phyloP scores from a whole-genome alignment of 495 filamentous ascomycete genomes.

The Xylaria telfairii region DNA sequence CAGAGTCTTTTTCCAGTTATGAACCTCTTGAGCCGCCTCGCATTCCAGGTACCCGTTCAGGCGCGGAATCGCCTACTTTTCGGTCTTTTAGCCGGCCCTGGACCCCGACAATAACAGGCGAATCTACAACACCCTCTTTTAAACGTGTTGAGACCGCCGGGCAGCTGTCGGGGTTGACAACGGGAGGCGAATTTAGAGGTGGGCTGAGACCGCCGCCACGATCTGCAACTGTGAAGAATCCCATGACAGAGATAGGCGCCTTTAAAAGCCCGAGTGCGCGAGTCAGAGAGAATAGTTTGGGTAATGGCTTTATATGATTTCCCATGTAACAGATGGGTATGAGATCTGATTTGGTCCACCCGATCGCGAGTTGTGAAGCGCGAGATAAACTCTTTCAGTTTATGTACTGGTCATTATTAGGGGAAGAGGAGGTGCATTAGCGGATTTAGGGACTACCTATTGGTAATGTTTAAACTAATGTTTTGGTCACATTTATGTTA shows the following conservation, averaged over 20 bases:
- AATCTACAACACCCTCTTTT: not conserved
- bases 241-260: constrained; percentile 9
- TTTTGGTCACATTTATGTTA: constrained; percentile 15
- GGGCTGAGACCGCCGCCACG: constrained; percentile 27
- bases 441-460: constrained; percentile 9
- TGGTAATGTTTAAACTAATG: constrained; percentile 26
- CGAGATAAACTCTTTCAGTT: constrained; percentile 1
- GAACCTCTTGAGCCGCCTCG: constrained; percentile 25
- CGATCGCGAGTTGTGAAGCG: not conserved
- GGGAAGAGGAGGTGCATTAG: constrained; percentile 20
- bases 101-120: constrained; percentile 25
- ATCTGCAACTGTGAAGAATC: constrained; percentile 26
- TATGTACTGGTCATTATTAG: not conserved
- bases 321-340: too few relatives aligned
- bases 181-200: not conserved
- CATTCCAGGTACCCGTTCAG: constrained; percentile 9
- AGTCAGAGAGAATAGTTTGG: constrained; percentile 31
- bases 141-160: constrained; percentile 32
- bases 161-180: not conserved
- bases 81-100: constrained; percentile 37
- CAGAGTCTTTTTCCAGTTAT: constrained; percentile 21
- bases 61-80: constrained; percentile 33
- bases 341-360: not conserved
- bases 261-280: constrained; percentile 22
- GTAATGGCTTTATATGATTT: constrained; percentile 30